phyloP scores from a whole-genome alignment of 805 yeast genomes.

The Candida alai region DNA sequence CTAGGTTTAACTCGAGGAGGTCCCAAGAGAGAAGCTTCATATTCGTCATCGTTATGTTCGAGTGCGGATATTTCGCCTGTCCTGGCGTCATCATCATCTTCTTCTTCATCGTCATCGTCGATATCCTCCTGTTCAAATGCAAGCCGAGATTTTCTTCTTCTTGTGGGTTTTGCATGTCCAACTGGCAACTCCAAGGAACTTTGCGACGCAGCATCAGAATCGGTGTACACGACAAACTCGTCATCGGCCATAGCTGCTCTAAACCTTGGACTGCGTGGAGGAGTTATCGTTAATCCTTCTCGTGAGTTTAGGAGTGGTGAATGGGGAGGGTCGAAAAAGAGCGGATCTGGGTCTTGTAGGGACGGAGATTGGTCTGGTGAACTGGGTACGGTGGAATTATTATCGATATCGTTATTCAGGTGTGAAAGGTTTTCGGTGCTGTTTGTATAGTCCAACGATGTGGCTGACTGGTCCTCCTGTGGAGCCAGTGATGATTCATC shows the following conservation, averaged over 20 bases:
- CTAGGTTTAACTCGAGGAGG: slow-evolving; percentile 2
- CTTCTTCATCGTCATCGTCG: slow-evolving; percentile 4
- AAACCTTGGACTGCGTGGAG: neutral
- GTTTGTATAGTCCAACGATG: no score
- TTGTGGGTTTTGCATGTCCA: slow-evolving; percentile 7
- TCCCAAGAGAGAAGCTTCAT: neutral
- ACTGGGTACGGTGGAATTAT: slow-evolving; percentile 1
- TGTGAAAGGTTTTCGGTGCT: no score
- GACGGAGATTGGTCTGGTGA: slow-evolving; percentile 1
- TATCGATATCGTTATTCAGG: no score
- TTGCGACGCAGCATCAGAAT: slow-evolving; percentile 32
- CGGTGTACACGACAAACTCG: slow-evolving; percentile 32
- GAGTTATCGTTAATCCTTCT: slow-evolving; percentile 3
- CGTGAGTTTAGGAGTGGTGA: slow-evolving; percentile 7
- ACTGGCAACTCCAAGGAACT: slow-evolving; percentile 21
- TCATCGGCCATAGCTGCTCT: slow-evolving; percentile 12
- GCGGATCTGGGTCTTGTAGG: neutral
- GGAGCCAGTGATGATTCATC: no score
- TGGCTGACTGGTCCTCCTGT: no score
- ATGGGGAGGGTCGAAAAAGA: slow-evolving; percentile 4
- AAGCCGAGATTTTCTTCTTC: slow-evolving; percentile 7
- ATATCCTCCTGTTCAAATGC: slow-evolving; percentile 9
- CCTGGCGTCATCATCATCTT: slow-evolving; percentile 2
- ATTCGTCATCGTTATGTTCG: slow-evolving; percentile 1
- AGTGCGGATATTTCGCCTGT: slow-evolving; percentile 1